Percentiles rank a stretch among this genome's conserved stretches.
Evolutionary conservation across 208 protist genomes (phyloP).

Genomic region (Trypanosoma melophagium): DNA sequence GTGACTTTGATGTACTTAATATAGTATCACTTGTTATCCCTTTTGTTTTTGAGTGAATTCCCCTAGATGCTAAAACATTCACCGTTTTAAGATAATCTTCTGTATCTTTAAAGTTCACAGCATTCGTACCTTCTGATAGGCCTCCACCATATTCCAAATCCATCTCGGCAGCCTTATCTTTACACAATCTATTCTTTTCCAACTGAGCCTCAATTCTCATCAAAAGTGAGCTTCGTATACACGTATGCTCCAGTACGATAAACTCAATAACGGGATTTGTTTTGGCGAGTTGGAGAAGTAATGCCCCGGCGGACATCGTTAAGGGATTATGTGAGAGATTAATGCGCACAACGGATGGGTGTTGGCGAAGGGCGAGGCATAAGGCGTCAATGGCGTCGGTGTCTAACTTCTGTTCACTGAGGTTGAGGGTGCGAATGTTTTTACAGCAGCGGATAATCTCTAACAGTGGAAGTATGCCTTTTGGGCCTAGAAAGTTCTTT

Average conservation of each 20-base stretch:
- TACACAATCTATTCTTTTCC: conserved; percentile 38
- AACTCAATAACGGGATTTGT: conserved; percentile 59
- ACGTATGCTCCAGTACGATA: conserved; percentile 63
- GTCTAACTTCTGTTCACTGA: conserved; percentile 65
- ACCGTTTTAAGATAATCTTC: no score
- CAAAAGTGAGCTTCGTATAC: conserved; percentile 50
- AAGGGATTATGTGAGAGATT: conserved; percentile 86
- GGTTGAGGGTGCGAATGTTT: conserved; percentile 44
- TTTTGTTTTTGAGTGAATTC: no score
- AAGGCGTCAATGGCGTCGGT: conserved; percentile 61
- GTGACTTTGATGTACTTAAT: neutral
- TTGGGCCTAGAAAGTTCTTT: conserved; percentile 84
- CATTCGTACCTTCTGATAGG: neutral
- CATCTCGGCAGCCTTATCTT: conserved; percentile 1
- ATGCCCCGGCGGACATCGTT: conserved; percentile 56
- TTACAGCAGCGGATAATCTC: conserved; percentile 70
- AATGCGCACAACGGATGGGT: conserved; percentile 63
- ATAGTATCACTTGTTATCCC: no score
- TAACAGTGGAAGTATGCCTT: conserved; percentile 71
- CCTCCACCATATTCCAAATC: neutral
- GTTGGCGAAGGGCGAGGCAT: conserved; percentile 46
- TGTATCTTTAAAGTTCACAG: neutral
- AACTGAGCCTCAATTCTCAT: conserved; percentile 56
- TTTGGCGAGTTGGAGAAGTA: conserved; percentile 69
- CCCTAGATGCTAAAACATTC: no score